Evolutionary conservation across 1,139 yeast genomes (phyloP).

Genomic region (Yamadazyma membranifaciens): DNA sequence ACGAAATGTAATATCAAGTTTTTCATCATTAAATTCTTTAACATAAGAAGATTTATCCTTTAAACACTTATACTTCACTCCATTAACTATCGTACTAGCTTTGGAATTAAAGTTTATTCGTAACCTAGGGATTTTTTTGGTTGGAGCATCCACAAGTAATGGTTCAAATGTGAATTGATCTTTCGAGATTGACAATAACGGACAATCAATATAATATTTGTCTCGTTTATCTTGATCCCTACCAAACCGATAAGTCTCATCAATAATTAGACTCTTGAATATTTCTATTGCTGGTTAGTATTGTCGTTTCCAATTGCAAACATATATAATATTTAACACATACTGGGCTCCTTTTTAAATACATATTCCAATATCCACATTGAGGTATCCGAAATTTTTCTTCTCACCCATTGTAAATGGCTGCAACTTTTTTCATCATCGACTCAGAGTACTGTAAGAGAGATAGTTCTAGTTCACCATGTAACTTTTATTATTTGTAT

Average conservation of each 20-base stretch:
- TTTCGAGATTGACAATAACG: conserved; percentile 29
- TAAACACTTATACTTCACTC: conserved; percentile 20
- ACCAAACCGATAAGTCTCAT: conserved; percentile 26
- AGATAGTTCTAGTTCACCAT: background rate
- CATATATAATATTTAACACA: conserved; percentile 2
- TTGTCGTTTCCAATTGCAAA: too few species aligned
- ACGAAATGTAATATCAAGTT: conserved; percentile 1
- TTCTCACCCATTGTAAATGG: conserved; percentile 1
- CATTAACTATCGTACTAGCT: conserved; percentile 33
- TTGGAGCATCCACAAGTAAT: conserved; percentile 1
- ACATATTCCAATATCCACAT: conserved; percentile 7
- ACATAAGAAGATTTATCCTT: conserved; percentile 1
- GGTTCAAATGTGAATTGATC: conserved; percentile 26
- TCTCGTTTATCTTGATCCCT: conserved; percentile 23
- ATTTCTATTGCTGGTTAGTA: conserved; percentile 2
- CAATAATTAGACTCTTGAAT: conserved; percentile 12
- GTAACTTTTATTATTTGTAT: conserved; percentile 1
- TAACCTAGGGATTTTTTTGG: conserved; percentile 18
- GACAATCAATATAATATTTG: conserved; percentile 21
- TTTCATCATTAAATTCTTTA: background rate
- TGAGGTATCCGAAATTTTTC: background rate
- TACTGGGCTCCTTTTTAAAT: conserved; percentile 8
- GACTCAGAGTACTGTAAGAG: background rate
- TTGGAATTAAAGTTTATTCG: conserved; percentile 25
- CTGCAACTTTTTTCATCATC: conserved; percentile 3